Percentiles rank a stretch among this genome's conserved stretches.
Evolutionary conservation across 2,329 filamentous ascomycete species (phyloP).

Genomic region (Venturia effusa): DNA sequence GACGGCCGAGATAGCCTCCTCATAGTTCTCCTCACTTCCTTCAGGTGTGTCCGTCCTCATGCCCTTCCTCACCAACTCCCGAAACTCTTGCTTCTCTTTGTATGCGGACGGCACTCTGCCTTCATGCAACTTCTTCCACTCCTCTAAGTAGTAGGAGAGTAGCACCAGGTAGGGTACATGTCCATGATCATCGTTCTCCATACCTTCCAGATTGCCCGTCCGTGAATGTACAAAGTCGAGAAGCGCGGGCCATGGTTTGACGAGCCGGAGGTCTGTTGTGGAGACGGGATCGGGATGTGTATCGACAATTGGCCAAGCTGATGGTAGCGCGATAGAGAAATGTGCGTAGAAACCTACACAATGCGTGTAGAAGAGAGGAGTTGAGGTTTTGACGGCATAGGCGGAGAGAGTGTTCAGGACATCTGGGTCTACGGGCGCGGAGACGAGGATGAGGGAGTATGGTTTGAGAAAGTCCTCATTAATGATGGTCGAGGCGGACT

Average conservation of each 20-base stretch:
- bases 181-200: slow-evolving; percentile 74
- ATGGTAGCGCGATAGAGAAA: slow-evolving; percentile 67
- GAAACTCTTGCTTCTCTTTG: slow-evolving; percentile 77
- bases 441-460: slow-evolving; percentile 51
- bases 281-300: slow-evolving; percentile 86
- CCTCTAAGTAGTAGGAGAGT: slow-evolving; percentile 67
- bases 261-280: slow-evolving; percentile 71
- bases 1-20: slow-evolving; percentile 80
- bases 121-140: slow-evolving; percentile 64
- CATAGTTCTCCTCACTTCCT: slow-evolving; percentile 92
- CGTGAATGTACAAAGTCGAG: slow-evolving; percentile 53
- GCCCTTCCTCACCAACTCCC: slow-evolving; percentile 54
- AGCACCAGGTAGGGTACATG: slow-evolving; percentile 83
- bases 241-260: slow-evolving; percentile 80
- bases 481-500: slow-evolving; percentile 18
- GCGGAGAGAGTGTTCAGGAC: slow-evolving; percentile 39
- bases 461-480: slow-evolving; percentile 32
- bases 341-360: slow-evolving; percentile 88
- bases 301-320: slow-evolving; percentile 85
- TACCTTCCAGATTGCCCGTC: slow-evolving; percentile 55
- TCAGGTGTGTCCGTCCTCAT: slow-evolving; percentile 65
- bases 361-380: slow-evolving; percentile 72
- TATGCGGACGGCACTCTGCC: slow-evolving; percentile 63
- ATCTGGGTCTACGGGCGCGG: slow-evolving; percentile 45
- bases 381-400: slow-evolving; percentile 45